Evolutionary conservation across 1,139 yeast species (phyloP).

Genomic region (Geotrichum siamense): DNA sequence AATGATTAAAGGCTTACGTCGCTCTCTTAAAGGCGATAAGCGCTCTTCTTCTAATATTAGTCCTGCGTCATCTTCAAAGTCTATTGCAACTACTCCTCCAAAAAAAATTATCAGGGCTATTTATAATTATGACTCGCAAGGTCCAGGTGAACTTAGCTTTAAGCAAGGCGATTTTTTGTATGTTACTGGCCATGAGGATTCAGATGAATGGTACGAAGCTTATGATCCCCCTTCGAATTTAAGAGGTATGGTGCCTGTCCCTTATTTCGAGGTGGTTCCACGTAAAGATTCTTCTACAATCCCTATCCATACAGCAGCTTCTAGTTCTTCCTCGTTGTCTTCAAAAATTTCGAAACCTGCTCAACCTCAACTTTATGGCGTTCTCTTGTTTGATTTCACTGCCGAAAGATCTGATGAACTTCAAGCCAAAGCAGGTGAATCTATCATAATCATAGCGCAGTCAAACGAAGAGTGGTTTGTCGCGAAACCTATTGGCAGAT

Average conservation of each 20-base stretch:
- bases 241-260: constrained; percentile 81
- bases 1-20: constrained; percentile 30
- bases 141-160: constrained; percentile 76
- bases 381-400: constrained; percentile 69
- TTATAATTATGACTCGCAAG: constrained; percentile 69
- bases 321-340: constrained; percentile 7
- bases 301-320: constrained; percentile 23
- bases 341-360: constrained; percentile 10
- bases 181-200: constrained; percentile 57
- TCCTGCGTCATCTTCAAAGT: constrained; percentile 12
- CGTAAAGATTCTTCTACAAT: constrained; percentile 42
- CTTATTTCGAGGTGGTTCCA: constrained; percentile 74
- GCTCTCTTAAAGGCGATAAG: constrained; percentile 34
- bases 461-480: constrained; percentile 96
- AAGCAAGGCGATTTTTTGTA: constrained; percentile 82
- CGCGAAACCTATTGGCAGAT: constrained; percentile 88
- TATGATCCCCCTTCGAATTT: constrained; percentile 73
- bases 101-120: constrained; percentile 80
- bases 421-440: constrained; percentile 77
- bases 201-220: constrained; percentile 79
- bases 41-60: constrained; percentile 26
- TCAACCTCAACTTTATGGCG: constrained; percentile 47
- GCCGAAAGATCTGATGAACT: constrained; percentile 90
- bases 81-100: constrained; percentile 42
- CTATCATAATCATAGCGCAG: constrained; percentile 88